phyloP scores from a whole-genome alignment of 1,284 basidiomycete species.

The Vanrija pseudolonga region DNA sequence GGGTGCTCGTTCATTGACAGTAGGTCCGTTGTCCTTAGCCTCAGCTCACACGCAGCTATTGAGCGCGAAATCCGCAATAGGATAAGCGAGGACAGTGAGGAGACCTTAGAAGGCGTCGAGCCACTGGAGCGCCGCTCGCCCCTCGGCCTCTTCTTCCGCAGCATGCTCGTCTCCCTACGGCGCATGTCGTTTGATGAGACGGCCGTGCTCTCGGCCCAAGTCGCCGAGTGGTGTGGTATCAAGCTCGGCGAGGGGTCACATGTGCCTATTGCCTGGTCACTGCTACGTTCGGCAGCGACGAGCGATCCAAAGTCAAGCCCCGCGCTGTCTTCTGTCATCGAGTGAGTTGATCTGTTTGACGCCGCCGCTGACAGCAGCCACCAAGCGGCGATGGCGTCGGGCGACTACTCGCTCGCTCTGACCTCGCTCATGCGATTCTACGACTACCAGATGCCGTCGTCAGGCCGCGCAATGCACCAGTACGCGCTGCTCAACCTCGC shows the following conservation, averaged over 20 bases:
- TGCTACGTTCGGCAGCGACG: neutral
- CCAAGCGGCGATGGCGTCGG: slow-evolving; percentile 28
- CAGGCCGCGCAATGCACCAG: slow-evolving; percentile 36
- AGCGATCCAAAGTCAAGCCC: neutral
- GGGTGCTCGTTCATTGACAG: slow-evolving; percentile 33
- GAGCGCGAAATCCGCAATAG: slow-evolving; percentile 33
- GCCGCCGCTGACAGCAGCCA: slow-evolving; percentile 8
- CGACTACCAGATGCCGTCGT: slow-evolving; percentile 41
- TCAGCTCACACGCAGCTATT: slow-evolving; percentile 16
- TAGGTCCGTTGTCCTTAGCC: slow-evolving; percentile 7
- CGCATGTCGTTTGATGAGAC: slow-evolving; percentile 43
- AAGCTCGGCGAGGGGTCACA: neutral
- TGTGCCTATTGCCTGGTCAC: too few species aligned
- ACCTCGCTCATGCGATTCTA: slow-evolving; percentile 42
- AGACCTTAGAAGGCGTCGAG: slow-evolving; percentile 12
- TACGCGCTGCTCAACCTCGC: slow-evolving; percentile 48
- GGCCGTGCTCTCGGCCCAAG: slow-evolving; percentile 25
- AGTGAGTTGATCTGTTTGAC: slow-evolving; percentile 17
- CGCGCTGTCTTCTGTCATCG: neutral
- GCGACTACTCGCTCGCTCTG: slow-evolving; percentile 41
- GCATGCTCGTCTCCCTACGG: slow-evolving; percentile 30
- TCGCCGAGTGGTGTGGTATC: slow-evolving; percentile 36
- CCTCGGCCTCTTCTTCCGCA: slow-evolving; percentile 40
- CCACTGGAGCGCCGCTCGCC: slow-evolving; percentile 34
- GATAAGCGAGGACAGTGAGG: slow-evolving; percentile 34